Percentiles rank a stretch among this genome's conserved stretches.
phyloP scores from a whole-genome alignment of 768 basidiomycete genomes.

The Rhizopogon vinicolor region DNA sequence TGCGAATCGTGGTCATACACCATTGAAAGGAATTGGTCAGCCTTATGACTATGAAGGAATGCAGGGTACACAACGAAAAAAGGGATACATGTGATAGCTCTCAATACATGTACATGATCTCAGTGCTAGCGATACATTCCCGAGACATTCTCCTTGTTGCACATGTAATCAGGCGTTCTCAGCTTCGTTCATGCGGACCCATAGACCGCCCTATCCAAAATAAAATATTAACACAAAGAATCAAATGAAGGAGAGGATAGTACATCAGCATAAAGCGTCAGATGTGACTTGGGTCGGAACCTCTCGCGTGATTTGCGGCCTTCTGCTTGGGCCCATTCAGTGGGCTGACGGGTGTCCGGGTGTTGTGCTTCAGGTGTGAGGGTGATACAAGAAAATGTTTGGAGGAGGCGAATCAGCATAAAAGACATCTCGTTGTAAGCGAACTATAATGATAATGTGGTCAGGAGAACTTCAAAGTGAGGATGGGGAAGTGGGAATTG shows the following conservation, averaged over 20 bases:
- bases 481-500: slow-evolving; percentile 4
- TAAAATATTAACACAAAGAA: background rate
- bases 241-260: slow-evolving; percentile 2
- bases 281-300: slow-evolving; percentile 45
- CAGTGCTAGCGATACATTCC: background rate
- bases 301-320: slow-evolving; percentile 50
- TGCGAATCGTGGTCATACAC: too few species aligned
- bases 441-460: slow-evolving; percentile 29
- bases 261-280: slow-evolving; percentile 52
- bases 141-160: background rate
- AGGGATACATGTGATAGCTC: background rate
- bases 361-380: slow-evolving; percentile 45
- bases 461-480: background rate
- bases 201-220: slow-evolving; percentile 43
- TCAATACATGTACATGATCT: background rate
- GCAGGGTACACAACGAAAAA: too few species aligned
- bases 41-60: too few species aligned
- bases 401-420: slow-evolving; percentile 58
- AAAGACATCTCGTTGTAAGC: slow-evolving; percentile 53
- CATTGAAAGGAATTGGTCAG: too few species aligned
- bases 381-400: slow-evolving; percentile 46
- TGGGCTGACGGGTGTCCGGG: slow-evolving; percentile 40
- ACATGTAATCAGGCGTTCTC: background rate
- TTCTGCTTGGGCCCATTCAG: slow-evolving; percentile 36
- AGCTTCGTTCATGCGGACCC: slow-evolving; percentile 39